Conservation (phyloP, 2,329 filamentous ascomycete species). For the Aspergillus ochraceus region DNA sequence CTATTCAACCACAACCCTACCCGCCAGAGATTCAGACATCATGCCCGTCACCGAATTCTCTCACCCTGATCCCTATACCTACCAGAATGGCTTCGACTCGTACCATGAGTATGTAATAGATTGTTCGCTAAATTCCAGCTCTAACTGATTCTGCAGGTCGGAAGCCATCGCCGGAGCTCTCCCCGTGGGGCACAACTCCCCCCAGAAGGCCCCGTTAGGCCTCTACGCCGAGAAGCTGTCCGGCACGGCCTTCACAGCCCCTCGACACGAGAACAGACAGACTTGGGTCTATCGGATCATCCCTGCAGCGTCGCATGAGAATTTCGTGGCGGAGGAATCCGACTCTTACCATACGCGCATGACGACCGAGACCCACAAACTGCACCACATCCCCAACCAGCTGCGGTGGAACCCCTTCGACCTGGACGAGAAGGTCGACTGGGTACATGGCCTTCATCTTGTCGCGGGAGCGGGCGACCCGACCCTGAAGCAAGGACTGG, state of each 20-base stretch:
- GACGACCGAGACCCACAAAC: constrained; percentile 47
- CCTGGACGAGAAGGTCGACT: constrained; percentile 66
- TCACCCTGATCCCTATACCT: constrained; percentile 68
- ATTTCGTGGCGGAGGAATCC: constrained; percentile 47
- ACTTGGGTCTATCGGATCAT: constrained; percentile 72
- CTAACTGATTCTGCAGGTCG: constrained; percentile 52
- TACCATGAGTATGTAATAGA: constrained; percentile 68
- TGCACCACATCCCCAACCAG: constrained; percentile 78
- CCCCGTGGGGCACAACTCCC: constrained; percentile 75
- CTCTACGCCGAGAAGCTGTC: constrained; percentile 81
- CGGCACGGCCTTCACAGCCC: constrained; percentile 70
- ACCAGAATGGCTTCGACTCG: constrained; percentile 75
- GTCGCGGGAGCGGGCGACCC: constrained; percentile 79
- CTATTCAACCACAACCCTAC: neutral
- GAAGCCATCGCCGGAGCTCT: constrained; percentile 75
- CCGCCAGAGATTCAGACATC: constrained; percentile 11
- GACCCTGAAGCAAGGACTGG: constrained; percentile 74
- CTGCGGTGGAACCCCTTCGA: constrained; percentile 79
- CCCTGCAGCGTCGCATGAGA: constrained; percentile 61
- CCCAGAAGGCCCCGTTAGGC: constrained; percentile 74
- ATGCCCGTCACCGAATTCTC: constrained; percentile 68
- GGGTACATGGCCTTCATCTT: constrained; percentile 68
- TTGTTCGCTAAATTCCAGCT: neutral
- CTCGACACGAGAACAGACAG: constrained; percentile 67
- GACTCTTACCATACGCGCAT: constrained; percentile 48